A percentile compares a stretch with the other conserved stretches of the same genome.
Conservation (phyloP, 2,329 filamentous ascomycete species). For the Penicillium fuscoglaucum region DNA sequence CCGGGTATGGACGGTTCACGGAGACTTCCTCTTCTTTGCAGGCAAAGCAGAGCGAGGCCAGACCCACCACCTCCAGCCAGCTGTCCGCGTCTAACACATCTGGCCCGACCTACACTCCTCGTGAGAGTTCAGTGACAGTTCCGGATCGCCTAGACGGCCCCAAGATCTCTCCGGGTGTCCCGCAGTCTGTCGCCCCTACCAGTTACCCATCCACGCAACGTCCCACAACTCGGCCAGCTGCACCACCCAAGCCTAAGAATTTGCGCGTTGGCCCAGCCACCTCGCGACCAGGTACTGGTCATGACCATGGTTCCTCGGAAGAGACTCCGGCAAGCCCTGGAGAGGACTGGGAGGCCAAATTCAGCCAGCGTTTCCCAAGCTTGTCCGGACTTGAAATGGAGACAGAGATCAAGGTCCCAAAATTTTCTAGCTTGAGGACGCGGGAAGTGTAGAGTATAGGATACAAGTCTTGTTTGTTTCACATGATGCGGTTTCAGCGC, state of each 20-base stretch:
- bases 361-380: slow-evolving; percentile 84
- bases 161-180: slow-evolving; percentile 22
- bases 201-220: slow-evolving; percentile 30
- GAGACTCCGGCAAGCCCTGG: slow-evolving; percentile 27
- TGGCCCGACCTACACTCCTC: slow-evolving; percentile 21
- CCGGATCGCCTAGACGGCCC: slow-evolving; percentile 20
- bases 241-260: slow-evolving; percentile 63
- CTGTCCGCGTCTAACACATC: slow-evolving; percentile 26
- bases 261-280: slow-evolving; percentile 50
- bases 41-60: slow-evolving; percentile 39
- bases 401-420: slow-evolving; percentile 55
- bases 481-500: slow-evolving; percentile 20
- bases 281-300: slow-evolving; percentile 23
- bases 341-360: slow-evolving; percentile 69
- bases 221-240: slow-evolving; percentile 49
- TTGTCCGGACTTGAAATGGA: slow-evolving; percentile 85
- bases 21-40: slow-evolving; percentile 49
- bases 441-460: slow-evolving; percentile 41
- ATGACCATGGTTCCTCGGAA: slow-evolving; percentile 32
- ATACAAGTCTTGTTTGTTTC: slow-evolving; percentile 14
- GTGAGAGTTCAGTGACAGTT: slow-evolving; percentile 14
- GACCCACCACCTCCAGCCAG: slow-evolving; percentile 14
- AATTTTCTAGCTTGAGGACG: slow-evolving; percentile 40
- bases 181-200: slow-evolving; percentile 16
- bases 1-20: slow-evolving; percentile 87